Percentiles rank a stretch among this genome's conserved stretches.
Evolutionary conservation across 2,329 filamentous ascomycete species (phyloP).

Genomic region (Xylariaceae sp.): DNA sequence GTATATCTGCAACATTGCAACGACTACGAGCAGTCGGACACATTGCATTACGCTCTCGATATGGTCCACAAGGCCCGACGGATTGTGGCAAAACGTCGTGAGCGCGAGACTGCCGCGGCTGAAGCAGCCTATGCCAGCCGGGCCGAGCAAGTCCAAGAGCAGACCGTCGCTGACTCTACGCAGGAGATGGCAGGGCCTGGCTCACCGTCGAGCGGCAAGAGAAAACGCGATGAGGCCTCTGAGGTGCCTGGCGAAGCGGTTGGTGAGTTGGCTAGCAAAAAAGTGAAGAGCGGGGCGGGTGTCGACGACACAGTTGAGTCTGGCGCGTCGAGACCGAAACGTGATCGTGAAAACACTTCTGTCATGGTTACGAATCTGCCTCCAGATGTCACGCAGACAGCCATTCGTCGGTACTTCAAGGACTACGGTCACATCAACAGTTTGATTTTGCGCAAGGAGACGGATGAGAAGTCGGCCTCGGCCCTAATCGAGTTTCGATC

Average conservation of each 20-base stretch:
- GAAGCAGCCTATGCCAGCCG: slow-evolving; percentile 46
- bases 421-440: slow-evolving; percentile 82
- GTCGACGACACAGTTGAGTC: slow-evolving; percentile 28
- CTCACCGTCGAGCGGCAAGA: slow-evolving; percentile 51
- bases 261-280: slow-evolving; percentile 58
- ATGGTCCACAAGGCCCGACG: slow-evolving; percentile 65
- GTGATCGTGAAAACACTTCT: slow-evolving; percentile 86
- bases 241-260: slow-evolving; percentile 46
- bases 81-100: slow-evolving; percentile 57
- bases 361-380: slow-evolving; percentile 78
- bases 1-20: slow-evolving; percentile 77
- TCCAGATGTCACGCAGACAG: slow-evolving; percentile 59
- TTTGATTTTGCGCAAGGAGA: slow-evolving; percentile 61
- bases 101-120: slow-evolving; percentile 59
- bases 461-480: slow-evolving; percentile 55
- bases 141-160: slow-evolving; percentile 34
- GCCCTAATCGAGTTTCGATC: slow-evolving; percentile 82
- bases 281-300: slow-evolving; percentile 47
- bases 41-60: slow-evolving; percentile 68
- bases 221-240: slow-evolving; percentile 63
- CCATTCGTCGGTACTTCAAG: slow-evolving; percentile 83
- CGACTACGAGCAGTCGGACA: slow-evolving; percentile 76
- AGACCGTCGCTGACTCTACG: slow-evolving; percentile 26
- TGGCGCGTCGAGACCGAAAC: slow-evolving; percentile 50
- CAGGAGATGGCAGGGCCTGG: slow-evolving; percentile 28